Evolutionary conservation across 2,329 filamentous ascomycete species (phyloP), one percentile per base, ranked within the genome.

Genomic region (Paracoccidioides brasiliensis): DNA sequence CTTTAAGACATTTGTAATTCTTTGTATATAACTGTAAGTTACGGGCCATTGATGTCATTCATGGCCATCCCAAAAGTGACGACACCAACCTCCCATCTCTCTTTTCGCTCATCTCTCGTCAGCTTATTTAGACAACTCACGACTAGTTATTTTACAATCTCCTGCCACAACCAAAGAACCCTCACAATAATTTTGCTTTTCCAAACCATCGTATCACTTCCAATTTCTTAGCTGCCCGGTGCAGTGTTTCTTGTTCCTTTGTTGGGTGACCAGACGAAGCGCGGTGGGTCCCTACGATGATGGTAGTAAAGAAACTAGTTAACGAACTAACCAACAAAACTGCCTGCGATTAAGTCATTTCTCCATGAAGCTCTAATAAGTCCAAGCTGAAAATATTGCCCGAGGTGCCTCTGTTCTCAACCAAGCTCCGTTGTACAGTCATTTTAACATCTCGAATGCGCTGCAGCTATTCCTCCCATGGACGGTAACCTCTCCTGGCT

Each of bases 391-490:
- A 30, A 41, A 42, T 12, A 41, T 14, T 41, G 22, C 15, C 49
- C 12, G 28, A 38, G 28, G 4, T 28, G 6, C 32, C 46, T 15
- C 15, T 49, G 22, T 52, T 22, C 49, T 41, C 22, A 28, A 33
- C 12, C 33, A 38, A 51, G 35, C 49, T 51, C n/a, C 10, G 10
- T 22, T 30, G 22, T 28, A 22, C 35, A 8, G 4, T 28, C 37
- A 9, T 14, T 52, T 22, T 40, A 40, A 12, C 22, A 42, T 52
- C 40, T 42, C 49, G 9, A 52, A 41, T 52, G 8, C 32, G 53
- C 14, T 14, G 6, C 33, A n/a, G 53, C 50, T 41, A 51, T 46
- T 50, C 54, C 43, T 57, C 55, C 51, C 44, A 55, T 49, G 52
- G 48, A 40, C 52, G 49, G 44, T 32, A 30, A 30, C 43, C 35